Conservation (phyloP, 306 rosid species). For the Bauhinia variegata region DNA sequence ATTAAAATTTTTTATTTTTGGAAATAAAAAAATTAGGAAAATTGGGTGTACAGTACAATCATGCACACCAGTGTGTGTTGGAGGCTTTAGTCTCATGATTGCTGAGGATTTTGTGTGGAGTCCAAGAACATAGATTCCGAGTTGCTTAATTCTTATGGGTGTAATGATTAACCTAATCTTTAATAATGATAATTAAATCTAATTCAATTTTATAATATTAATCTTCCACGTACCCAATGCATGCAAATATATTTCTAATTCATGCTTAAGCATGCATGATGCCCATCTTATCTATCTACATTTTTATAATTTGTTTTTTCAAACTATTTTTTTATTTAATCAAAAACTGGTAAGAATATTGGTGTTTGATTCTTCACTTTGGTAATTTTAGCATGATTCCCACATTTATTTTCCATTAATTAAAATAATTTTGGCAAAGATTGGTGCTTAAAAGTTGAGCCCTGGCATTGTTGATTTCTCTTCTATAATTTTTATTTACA, state of each 20-base stretch:
- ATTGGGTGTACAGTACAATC: conserved; percentile 41
- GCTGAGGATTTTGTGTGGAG: conserved; percentile 61
- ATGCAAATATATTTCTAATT: background rate
- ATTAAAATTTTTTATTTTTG: background rate
- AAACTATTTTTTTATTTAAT: background rate
- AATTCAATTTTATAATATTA: background rate
- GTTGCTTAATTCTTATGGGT: conserved; percentile 47
- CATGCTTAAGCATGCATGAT: too few species aligned
- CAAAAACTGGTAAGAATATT: too few species aligned
- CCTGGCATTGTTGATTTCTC: too few species aligned
- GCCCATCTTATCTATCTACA: too few species aligned
- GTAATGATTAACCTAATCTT: conserved; percentile 50
- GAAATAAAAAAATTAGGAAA: background rate
- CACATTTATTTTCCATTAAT: too few species aligned
- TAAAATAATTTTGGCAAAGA: too few species aligned
- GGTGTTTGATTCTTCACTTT: too few species aligned
- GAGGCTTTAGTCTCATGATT: conserved; percentile 54
- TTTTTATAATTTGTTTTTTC: background rate
- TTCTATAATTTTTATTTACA: too few species aligned
- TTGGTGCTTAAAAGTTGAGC: too few species aligned
- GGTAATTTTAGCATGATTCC: too few species aligned
- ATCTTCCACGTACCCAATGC: conserved; percentile 38
- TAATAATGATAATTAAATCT: conserved; percentile 38
- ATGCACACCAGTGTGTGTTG: conserved; percentile 44
- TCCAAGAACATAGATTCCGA: conserved; percentile 53